phyloP scores from a whole-genome alignment of 108 stramenopile genomes.

The Nannochloropsis salina region DNA sequence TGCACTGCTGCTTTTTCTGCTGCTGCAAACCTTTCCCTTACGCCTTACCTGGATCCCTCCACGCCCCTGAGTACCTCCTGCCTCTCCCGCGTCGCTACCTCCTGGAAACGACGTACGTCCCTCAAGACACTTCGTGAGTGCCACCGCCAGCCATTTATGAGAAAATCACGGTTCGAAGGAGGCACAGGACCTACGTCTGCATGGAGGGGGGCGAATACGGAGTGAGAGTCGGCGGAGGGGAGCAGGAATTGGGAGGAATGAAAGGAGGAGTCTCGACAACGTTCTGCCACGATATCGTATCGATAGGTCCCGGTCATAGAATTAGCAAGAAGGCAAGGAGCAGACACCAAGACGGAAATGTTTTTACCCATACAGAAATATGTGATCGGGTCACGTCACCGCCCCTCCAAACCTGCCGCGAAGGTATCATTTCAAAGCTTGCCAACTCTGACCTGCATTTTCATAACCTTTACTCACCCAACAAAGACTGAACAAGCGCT shows the following conservation, averaged over 20 bases:
- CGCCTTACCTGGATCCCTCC: neutral
- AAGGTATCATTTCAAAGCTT: too few species aligned
- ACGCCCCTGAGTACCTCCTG: neutral
- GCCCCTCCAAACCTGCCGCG: too few species aligned
- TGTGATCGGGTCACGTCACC: too few species aligned
- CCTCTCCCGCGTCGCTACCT: neutral
- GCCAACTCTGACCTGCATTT: too few species aligned
- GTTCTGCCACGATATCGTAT: too few species aligned
- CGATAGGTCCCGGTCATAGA: too few species aligned
- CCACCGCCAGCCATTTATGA: slow-evolving; percentile 17
- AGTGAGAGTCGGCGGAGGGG: neutral
- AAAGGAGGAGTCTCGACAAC: neutral
- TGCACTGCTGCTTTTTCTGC: neutral
- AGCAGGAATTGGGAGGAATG: neutral
- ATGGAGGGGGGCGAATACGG: neutral
- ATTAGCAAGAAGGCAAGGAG: too few species aligned
- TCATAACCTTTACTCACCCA: neutral
- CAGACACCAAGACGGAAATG: too few species aligned
- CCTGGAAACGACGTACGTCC: neutral
- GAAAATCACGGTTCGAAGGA: neutral
- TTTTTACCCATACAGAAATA: too few species aligned
- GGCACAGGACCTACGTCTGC: neutral
- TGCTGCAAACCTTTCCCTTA: neutral
- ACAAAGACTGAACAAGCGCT: neutral
- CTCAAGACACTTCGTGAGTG: neutral